These are phyloP conservation scores for Calycina herbarum DNA, from an alignment of 2,329 filamentous ascomycete genomes.

Conservation along the genomic window DNA sequence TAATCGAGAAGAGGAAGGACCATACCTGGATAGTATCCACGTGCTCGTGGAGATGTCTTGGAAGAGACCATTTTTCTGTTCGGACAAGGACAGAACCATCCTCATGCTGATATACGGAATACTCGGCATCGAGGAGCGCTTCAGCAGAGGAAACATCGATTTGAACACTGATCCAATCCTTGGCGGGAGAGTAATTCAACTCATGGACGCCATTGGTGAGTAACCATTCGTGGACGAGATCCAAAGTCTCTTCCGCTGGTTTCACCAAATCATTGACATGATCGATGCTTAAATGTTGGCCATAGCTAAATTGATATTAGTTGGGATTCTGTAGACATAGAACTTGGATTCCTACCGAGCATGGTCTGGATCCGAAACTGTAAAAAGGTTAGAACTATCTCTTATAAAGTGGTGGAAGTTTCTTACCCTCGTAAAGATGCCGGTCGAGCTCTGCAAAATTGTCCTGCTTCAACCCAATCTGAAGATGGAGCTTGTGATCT, in stretches of 20 bases:
- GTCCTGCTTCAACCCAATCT: constrained; percentile 58
- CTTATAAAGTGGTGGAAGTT: background rate
- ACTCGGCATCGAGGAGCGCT: constrained; percentile 52
- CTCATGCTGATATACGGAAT: constrained; percentile 52
- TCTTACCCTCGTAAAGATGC: constrained; percentile 51
- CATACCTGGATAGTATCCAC: constrained; percentile 54
- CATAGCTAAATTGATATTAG: constrained; percentile 41
- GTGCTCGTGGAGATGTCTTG: constrained; percentile 55
- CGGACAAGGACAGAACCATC: constrained; percentile 54
- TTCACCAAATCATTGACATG: constrained; percentile 55
- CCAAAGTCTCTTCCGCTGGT: constrained; percentile 51
- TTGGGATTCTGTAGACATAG: background rate
- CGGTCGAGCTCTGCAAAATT: constrained; percentile 54
- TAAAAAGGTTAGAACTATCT: background rate
- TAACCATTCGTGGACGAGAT: constrained; percentile 57
- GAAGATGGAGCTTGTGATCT: constrained; percentile 50
- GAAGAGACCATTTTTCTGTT: constrained; percentile 56
- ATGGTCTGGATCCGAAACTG: constrained; percentile 54
- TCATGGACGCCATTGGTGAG: constrained; percentile 50
- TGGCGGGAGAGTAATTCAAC: constrained; percentile 50
- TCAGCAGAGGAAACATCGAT: constrained; percentile 54
- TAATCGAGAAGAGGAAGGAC: too few relatives aligned
- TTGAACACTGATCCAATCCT: constrained; percentile 57
- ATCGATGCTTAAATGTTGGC: constrained; percentile 51
- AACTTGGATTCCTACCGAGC: constrained; percentile 33